These are phyloP conservation scores for Protomyces gravidus DNA, from an alignment of 1,139 yeast species.

Conservation along the genomic window DNA sequence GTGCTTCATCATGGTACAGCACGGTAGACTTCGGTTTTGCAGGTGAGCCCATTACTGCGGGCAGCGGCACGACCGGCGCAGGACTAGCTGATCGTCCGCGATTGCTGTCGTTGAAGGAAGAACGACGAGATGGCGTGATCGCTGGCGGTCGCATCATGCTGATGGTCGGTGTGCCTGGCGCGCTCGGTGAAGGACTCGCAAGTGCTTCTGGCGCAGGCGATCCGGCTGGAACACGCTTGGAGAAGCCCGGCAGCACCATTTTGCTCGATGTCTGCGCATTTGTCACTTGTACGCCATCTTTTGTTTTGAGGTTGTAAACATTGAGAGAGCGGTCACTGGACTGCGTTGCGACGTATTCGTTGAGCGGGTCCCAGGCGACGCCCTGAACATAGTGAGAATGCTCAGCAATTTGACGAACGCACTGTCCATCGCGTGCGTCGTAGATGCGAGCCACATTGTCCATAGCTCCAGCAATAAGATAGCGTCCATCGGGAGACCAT, in stretches of 20 bases:
- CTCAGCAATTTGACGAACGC: constrained; percentile 61
- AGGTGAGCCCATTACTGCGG: constrained; percentile 45
- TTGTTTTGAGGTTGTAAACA: constrained; percentile 45
- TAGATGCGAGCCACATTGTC: constrained; percentile 76
- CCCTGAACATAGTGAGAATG: constrained; percentile 94
- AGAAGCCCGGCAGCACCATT: constrained; percentile 8
- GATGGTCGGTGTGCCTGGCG: constrained; percentile 35
- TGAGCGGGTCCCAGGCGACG: constrained; percentile 86
- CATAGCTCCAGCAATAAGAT: constrained; percentile 84
- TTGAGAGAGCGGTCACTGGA: constrained; percentile 82
- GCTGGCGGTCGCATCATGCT: constrained; percentile 31
- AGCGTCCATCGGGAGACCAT: constrained; percentile 82
- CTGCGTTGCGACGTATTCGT: constrained; percentile 74
- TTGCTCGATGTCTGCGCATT: constrained; percentile 26
- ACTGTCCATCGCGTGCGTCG: constrained; percentile 45
- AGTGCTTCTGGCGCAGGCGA: constrained; percentile 26
- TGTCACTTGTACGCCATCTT: constrained; percentile 31
- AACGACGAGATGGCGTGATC: constrained; percentile 35
- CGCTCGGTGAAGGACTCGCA: constrained; percentile 34
- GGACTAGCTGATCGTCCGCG: constrained; percentile 36
- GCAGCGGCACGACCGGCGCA: constrained; percentile 42
- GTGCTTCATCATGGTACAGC: constrained; percentile 76
- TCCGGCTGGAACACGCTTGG: constrained; percentile 14
- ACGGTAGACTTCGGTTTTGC: constrained; percentile 6
- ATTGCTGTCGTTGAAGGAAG: constrained; percentile 37